Evolutionary conservation across 495 filamentous ascomycete genomes (phyloP).

Genomic region (Terfezia boudieri): DNA sequence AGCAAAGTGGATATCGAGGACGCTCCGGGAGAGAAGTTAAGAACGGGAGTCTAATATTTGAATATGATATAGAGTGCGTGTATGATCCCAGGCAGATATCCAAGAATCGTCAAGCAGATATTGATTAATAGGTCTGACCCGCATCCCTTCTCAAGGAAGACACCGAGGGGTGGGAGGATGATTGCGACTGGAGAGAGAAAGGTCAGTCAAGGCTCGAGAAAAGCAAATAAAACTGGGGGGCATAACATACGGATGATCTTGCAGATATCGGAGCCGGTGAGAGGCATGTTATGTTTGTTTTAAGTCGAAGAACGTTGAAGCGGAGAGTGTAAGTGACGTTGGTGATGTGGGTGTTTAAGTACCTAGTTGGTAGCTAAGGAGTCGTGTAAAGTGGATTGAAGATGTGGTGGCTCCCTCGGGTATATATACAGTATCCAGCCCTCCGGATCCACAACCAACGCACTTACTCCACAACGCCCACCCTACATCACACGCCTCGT

Average conservation of each 20-base stretch:
- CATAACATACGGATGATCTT: background rate
- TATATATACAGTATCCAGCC: too few species aligned
- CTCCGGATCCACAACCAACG: too few species aligned
- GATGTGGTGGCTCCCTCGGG: too few species aligned
- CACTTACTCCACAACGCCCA: too few species aligned
- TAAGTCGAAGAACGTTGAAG: too few species aligned
- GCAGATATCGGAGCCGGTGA: background rate
- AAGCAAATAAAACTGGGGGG: background rate
- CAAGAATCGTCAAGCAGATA: constrained; percentile 67
- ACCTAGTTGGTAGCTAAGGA: too few species aligned
- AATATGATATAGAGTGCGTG: constrained; percentile 20
- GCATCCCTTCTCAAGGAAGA: constrained; percentile 52
- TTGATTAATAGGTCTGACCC: constrained; percentile 35
- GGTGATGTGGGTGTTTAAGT: too few species aligned
- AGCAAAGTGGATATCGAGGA: too few species aligned
- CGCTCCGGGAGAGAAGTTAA: too few species aligned
- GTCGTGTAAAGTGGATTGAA: too few species aligned
- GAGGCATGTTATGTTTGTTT: background rate
- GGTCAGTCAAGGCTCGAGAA: background rate
- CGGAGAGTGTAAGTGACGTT: too few species aligned
- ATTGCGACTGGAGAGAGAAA: constrained; percentile 9
- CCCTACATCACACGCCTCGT: too few species aligned
- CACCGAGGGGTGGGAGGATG: constrained; percentile 58
- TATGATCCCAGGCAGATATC: constrained; percentile 45
- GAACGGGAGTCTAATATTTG: constrained; percentile 9